phyloP scores from a whole-genome alignment of 768 basidiomycete species.

The Leccinum arenicola region DNA sequence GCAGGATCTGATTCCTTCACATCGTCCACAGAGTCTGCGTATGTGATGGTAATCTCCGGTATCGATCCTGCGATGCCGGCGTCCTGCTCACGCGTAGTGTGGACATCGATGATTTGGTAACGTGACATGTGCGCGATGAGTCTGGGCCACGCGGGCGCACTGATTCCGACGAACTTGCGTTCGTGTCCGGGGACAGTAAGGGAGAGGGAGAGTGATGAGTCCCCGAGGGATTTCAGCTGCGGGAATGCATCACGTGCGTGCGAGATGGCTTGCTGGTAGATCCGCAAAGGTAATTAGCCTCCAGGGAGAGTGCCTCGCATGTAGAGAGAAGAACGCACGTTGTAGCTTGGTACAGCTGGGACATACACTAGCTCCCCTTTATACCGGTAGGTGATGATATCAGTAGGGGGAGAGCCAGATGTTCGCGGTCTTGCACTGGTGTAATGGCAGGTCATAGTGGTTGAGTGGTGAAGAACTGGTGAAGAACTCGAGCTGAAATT shows the following conservation, averaged over 20 bases:
- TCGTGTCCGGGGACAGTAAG: slow-evolving; percentile 35
- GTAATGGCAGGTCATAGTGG: neutral
- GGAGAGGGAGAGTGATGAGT: slow-evolving; percentile 45
- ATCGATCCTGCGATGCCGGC: slow-evolving; percentile 3
- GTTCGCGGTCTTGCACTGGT: neutral
- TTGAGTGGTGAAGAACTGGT: no score
- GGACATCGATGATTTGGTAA: slow-evolving; percentile 49
- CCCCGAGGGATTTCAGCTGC: slow-evolving; percentile 35
- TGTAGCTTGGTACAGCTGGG: slow-evolving; percentile 39
- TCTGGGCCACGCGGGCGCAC: slow-evolving; percentile 47
- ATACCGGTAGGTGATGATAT: slow-evolving; percentile 51
- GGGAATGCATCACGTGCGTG: slow-evolving; percentile 50
- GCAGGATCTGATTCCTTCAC: slow-evolving; percentile 22
- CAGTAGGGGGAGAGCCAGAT: slow-evolving; percentile 9
- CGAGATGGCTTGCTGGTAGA: slow-evolving; percentile 47
- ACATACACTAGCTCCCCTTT: slow-evolving; percentile 50
- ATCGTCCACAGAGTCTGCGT: slow-evolving; percentile 16
- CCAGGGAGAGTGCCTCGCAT: no score
- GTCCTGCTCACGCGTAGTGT: slow-evolving; percentile 14
- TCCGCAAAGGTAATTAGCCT: neutral
- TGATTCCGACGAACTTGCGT: slow-evolving; percentile 45
- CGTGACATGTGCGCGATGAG: slow-evolving; percentile 39
- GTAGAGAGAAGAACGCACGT: slow-evolving; percentile 32
- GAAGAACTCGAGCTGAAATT: no score
- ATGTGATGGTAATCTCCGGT: slow-evolving; percentile 31